phyloP scores from a whole-genome alignment of 2,329 filamentous ascomycete genomes.

The Penicillium glabrum region DNA sequence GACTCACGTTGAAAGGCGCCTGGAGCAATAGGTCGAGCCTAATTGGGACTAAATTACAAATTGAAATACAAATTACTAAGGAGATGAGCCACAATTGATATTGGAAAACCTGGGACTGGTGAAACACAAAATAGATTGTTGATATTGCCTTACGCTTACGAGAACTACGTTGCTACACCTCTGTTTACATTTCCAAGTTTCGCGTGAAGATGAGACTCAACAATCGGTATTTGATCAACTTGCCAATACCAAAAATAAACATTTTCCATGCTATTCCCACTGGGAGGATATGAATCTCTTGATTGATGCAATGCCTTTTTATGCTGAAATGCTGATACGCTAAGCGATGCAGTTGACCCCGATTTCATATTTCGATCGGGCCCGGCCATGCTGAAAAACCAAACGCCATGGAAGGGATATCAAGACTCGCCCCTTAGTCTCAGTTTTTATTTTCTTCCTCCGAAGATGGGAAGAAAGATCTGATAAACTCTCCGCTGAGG shows the following conservation, averaged over 20 bases:
- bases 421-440: neutral
- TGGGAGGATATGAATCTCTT: neutral
- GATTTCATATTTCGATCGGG: neutral
- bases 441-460: slow-evolving; percentile 24
- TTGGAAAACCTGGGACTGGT: too few species aligned
- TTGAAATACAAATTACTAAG: too few species aligned
- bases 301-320: neutral
- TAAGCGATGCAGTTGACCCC: neutral
- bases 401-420: neutral
- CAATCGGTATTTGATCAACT: neutral
- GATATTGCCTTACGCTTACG: neutral
- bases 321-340: slow-evolving; percentile 2
- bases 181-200: neutral
- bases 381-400: neutral
- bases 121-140: neutral
- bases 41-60: too few species aligned
- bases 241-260: neutral
- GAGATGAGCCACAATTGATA: too few species aligned
- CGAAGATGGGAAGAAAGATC: slow-evolving; percentile 36
- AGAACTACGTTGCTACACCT: too few species aligned
- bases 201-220: neutral
- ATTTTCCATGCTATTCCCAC: neutral
- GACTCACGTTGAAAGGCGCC: too few species aligned
- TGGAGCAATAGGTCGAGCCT: too few species aligned
- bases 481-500: slow-evolving; percentile 38